Evolutionary conservation across 768 basidiomycete genomes (phyloP).

Genomic region (Heimioporus sp.): DNA sequence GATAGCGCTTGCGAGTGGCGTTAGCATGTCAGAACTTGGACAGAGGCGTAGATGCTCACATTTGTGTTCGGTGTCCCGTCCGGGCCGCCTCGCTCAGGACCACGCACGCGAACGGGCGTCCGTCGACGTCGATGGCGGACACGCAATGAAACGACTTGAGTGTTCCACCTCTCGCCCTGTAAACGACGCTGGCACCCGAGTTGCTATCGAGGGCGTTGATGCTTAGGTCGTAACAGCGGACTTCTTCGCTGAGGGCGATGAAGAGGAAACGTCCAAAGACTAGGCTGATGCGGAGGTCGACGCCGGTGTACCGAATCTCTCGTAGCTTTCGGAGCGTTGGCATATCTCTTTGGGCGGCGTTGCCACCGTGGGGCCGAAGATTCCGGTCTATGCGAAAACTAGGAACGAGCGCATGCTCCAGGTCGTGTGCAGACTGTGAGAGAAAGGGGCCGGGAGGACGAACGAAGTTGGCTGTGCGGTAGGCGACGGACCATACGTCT

Average conservation of each 20-base stretch:
- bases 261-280: slow-evolving; percentile 16
- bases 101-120: too few relatives aligned
- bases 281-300: background rate
- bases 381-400: slow-evolving; percentile 6
- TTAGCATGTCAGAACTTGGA: too few relatives aligned
- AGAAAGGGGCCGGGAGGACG: too few relatives aligned
- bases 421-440: too few relatives aligned
- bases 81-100: too few relatives aligned
- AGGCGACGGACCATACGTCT: too few relatives aligned
- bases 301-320: slow-evolving; percentile 9
- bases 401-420: too few relatives aligned
- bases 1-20: too few relatives aligned
- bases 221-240: slow-evolving; percentile 15
- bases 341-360: background rate
- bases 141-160: slow-evolving; percentile 5
- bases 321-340: background rate
- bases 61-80: too few relatives aligned
- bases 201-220: background rate
- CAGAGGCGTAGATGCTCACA: too few relatives aligned
- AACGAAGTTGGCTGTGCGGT: too few relatives aligned
- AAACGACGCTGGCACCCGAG: slow-evolving; percentile 7
- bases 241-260: slow-evolving; percentile 11
- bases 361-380: background rate
- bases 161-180: background rate
- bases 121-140: background rate